Percentiles rank a stretch among this genome's conserved stretches.
These are phyloP conservation scores for Talaromyces sp. DNA, from an alignment of 2,329 filamentous ascomycete species.

Conservation along the genomic window DNA sequence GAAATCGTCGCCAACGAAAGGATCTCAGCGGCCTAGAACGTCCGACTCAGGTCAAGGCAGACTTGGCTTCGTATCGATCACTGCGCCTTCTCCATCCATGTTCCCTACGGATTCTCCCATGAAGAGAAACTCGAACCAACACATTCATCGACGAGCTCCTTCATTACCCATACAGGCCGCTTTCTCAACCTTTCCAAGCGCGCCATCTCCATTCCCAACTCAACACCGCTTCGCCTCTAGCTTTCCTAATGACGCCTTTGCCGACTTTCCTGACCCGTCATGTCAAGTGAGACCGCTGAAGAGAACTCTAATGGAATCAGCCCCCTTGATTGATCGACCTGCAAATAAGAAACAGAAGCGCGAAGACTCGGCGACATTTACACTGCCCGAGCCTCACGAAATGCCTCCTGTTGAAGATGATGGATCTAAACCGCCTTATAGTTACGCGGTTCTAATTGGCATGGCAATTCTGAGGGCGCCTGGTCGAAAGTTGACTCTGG, in stretches of 20 bases:
- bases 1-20: conserved; percentile 69
- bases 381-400: conserved; percentile 69
- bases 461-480: conserved; percentile 93
- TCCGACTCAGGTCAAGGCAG: conserved; percentile 57
- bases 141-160: conserved; percentile 29
- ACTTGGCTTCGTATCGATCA: conserved; percentile 62
- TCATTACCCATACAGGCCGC: conserved; percentile 44
- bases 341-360: conserved; percentile 63
- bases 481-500: conserved; percentile 76
- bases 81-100: conserved; percentile 41
- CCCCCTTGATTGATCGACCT: conserved; percentile 67
- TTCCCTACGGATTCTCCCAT: conserved; percentile 49
- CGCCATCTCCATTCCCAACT: conserved; percentile 40
- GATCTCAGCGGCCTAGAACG: conserved; percentile 52
- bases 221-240: conserved; percentile 48
- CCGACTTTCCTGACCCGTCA: conserved; percentile 47
- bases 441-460: conserved; percentile 91
- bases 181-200: conserved; percentile 51
- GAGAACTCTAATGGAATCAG: conserved; percentile 68
- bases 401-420: conserved; percentile 81
- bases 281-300: conserved; percentile 49
- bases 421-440: conserved; percentile 82
- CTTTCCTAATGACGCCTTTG: conserved; percentile 44
- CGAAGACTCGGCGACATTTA: conserved; percentile 50
- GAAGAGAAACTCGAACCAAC: conserved; percentile 41